phyloP scores from a whole-genome alignment of 306 rosid species.

The Cicer judaicum region DNA sequence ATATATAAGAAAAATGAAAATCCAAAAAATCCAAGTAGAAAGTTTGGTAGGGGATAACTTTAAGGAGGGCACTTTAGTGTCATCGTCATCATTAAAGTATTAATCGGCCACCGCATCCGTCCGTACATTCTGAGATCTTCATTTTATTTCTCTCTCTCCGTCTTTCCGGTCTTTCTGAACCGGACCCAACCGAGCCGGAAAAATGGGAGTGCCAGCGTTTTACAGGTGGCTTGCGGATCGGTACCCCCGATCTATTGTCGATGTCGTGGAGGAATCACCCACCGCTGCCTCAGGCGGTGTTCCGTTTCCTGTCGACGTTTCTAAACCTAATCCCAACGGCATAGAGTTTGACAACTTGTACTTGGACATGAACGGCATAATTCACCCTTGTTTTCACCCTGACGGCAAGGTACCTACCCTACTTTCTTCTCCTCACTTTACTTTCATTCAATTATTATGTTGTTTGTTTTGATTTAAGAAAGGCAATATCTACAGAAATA shows the following conservation, averaged over 20 bases:
- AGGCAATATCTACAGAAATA: not conserved
- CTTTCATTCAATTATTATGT: not conserved
- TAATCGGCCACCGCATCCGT: conserved; percentile 43
- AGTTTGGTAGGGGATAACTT: no score
- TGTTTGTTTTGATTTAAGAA: conserved; percentile 4
- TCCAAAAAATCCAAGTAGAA: no score
- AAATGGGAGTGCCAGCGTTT: conserved; percentile 97
- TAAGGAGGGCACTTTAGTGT: no score
- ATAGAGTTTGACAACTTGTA: conserved; percentile 90
- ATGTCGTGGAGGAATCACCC: conserved; percentile 77
- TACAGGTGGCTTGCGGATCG: conserved; percentile 99
- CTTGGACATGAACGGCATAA: conserved; percentile 92
- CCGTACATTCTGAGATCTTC: conserved; percentile 53
- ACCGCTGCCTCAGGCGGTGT: conserved; percentile 44
- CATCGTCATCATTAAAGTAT: conserved; percentile 18
- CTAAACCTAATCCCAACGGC: conserved; percentile 90
- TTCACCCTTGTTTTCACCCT: conserved; percentile 97
- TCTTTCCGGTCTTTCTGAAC: conserved; percentile 38
- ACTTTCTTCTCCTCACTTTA: conserved; percentile 4
- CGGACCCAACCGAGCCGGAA: conserved; percentile 51
- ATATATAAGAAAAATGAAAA: no score
- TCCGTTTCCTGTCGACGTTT: conserved; percentile 55
- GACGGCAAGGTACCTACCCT: conserved; percentile 74
- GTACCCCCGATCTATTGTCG: conserved; percentile 77
- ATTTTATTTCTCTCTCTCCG: not conserved